These are phyloP conservation scores for Collybia nuda DNA, from an alignment of 768 basidiomycete genomes.

Conservation along the genomic window DNA sequence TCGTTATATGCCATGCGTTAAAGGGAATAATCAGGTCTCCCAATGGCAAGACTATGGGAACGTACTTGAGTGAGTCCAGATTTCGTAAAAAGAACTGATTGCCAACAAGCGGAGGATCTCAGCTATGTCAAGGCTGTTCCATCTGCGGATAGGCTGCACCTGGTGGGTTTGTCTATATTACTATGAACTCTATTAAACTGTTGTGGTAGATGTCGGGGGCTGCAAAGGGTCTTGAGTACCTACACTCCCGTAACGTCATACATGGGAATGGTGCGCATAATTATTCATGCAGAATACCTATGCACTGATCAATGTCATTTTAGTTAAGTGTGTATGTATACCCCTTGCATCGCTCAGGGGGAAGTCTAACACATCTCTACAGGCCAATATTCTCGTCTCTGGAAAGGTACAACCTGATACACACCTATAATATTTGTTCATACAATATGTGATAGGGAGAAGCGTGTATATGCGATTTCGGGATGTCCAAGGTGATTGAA, in stretches of 20 bases:
- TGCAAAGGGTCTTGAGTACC: slow-evolving; percentile 54
- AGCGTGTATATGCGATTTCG: slow-evolving; percentile 63
- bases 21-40: slow-evolving; percentile 40
- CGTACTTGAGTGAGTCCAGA: slow-evolving; percentile 42
- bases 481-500: slow-evolving; percentile 60
- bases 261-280: slow-evolving; percentile 58
- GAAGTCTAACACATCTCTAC: not conserved
- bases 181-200: not conserved
- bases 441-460: slow-evolving; percentile 34
- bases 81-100: not conserved
- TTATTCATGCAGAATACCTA: not conserved
- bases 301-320: not conserved
- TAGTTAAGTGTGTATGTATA: slow-evolving; percentile 7
- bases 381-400: slow-evolving; percentile 63
- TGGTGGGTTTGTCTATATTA: slow-evolving; percentile 32
- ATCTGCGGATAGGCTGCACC: slow-evolving; percentile 34
- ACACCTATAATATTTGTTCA: not conserved
- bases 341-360: not conserved
- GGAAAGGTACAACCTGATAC: slow-evolving; percentile 28
- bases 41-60: slow-evolving; percentile 64
- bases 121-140: slow-evolving; percentile 42
- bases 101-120: not conserved
- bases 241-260: slow-evolving; percentile 50
- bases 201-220: slow-evolving; percentile 47
- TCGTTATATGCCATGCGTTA: no score